phyloP scores from a whole-genome alignment of 176 grass and related monocot genomes.

The Aegilops tauschii region DNA sequence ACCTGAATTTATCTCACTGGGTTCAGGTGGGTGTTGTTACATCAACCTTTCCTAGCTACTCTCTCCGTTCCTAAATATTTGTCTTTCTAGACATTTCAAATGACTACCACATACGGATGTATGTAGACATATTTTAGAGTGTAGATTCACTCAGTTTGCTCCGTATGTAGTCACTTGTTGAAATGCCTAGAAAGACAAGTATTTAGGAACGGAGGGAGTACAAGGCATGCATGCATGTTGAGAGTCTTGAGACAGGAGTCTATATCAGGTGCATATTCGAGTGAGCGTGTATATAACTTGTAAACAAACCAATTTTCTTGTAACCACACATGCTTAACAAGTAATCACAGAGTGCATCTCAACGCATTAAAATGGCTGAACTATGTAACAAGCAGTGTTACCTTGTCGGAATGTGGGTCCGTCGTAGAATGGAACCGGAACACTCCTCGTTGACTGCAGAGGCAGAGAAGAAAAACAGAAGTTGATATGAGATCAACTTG shows the following conservation, averaged over 20 bases:
- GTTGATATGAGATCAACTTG: neutral
- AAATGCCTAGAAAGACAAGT: too few relatives aligned
- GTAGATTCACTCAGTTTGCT: too few relatives aligned
- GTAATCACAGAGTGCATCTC: neutral
- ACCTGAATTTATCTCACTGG: neutral
- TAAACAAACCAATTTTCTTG: neutral
- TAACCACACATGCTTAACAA: neutral
- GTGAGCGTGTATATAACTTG: neutral
- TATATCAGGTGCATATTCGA: neutral
- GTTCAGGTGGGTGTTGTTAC: neutral
- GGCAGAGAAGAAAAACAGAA: neutral
- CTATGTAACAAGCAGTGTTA: conserved; percentile 22
- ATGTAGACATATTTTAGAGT: too few relatives aligned
- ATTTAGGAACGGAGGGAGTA: neutral
- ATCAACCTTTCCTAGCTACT: neutral
- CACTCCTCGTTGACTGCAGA: conserved; percentile 61
- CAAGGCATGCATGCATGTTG: neutral
- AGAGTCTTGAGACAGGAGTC: neutral
- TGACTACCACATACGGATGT: too few relatives aligned
- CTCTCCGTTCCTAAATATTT: too few relatives aligned
- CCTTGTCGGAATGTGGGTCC: conserved; percentile 56
- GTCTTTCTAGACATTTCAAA: too few relatives aligned
- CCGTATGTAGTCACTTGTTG: too few relatives aligned
- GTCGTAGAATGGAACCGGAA: conserved; percentile 64
- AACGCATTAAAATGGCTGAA: neutral